Evolutionary conservation across 176 grass and related monocot genomes (phyloP).

Genomic region (Carex scoparia): DNA sequence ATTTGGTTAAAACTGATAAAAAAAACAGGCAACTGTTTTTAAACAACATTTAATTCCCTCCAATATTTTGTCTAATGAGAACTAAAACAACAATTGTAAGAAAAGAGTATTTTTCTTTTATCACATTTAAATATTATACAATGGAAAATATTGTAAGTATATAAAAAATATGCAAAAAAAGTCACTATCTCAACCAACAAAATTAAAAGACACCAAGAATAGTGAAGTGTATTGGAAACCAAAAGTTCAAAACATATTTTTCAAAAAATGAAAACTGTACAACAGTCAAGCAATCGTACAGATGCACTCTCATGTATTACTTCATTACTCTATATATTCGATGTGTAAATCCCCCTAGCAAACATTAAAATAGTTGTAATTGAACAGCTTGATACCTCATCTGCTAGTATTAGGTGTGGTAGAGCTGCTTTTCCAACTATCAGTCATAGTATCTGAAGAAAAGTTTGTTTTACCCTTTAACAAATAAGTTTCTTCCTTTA

Average conservation of each 20-base stretch:
- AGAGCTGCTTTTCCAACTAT: slow-evolving; percentile 49
- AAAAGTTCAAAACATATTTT: not conserved
- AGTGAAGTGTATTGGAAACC: not conserved
- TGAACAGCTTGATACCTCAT: slow-evolving; percentile 6
- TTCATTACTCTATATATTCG: not conserved
- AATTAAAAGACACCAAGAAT: not conserved
- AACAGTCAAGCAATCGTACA: not conserved
- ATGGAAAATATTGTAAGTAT: no score
- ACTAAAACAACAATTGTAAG: no score
- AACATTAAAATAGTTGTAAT: not conserved
- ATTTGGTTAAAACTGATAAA: not conserved
- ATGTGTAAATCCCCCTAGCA: not conserved
- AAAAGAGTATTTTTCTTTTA: no score
- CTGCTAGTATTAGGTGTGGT: slow-evolving; percentile 44
- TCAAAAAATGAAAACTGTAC: not conserved
- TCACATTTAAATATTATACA: no score
- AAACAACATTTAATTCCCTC: no score
- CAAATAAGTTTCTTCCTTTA: slow-evolving; percentile 38
- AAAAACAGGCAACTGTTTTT: no score
- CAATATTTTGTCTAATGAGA: no score
- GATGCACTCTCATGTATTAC: not conserved
- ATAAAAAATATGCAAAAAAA: no score
- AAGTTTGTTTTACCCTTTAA: slow-evolving; percentile 1
- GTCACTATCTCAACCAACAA: not conserved
- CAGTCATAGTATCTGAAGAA: slow-evolving; percentile 50